These are phyloP conservation scores for Cladorrhinum sp. DNA, from an alignment of 2,329 filamentous ascomycete species.

Conservation along the genomic window DNA sequence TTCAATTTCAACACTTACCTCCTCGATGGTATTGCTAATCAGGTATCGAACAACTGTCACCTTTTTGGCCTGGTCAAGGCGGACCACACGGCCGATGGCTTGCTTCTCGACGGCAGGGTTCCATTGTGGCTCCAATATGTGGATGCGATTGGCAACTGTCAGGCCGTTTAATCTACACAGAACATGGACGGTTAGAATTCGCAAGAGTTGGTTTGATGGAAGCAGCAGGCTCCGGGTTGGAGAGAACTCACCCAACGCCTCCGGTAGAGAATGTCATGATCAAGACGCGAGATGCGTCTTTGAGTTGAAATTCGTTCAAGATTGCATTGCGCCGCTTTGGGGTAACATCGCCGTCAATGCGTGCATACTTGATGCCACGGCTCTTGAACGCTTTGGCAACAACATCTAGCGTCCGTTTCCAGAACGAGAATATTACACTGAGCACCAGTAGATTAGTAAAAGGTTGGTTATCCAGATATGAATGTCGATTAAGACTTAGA, in stretches of 20 bases:
- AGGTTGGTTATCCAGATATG: no score
- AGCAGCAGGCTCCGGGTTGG: background rate
- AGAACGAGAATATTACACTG: background rate
- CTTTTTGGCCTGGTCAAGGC: constrained; percentile 8
- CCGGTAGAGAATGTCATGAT: background rate
- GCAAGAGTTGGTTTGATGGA: no score
- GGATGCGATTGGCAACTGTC: constrained; percentile 26
- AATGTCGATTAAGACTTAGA: no score
- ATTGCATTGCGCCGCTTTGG: background rate
- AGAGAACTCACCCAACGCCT: background rate
- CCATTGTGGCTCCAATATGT: constrained; percentile 17
- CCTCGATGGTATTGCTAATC: constrained; percentile 12
- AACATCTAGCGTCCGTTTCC: background rate
- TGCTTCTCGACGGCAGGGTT: constrained; percentile 15
- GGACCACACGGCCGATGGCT: constrained; percentile 10
- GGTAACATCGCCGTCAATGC: background rate
- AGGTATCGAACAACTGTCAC: constrained; percentile 13
- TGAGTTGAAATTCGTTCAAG: background rate
- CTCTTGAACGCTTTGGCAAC: background rate
- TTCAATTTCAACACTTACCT: constrained; percentile 1
- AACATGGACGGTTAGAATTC: background rate
- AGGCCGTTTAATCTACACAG: constrained; percentile 3
- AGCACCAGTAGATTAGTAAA: no score
- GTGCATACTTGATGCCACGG: background rate
- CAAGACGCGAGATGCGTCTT: background rate